phyloP scores from a whole-genome alignment of 140 eudicot species.

The Anethum foeniculum region DNA sequence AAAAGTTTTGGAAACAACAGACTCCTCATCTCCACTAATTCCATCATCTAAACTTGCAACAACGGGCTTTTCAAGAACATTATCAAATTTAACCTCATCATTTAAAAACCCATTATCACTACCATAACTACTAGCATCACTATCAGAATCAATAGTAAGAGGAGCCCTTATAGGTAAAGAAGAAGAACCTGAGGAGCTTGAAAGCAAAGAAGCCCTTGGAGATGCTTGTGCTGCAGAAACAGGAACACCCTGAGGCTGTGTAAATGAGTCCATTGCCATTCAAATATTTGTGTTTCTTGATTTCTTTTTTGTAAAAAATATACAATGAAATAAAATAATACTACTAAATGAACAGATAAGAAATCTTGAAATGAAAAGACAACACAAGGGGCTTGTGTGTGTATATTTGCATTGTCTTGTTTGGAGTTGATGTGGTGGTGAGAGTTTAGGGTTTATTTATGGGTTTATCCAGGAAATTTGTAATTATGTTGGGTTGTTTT shows the following conservation, averaged over 20 bases:
- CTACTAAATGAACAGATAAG: not conserved
- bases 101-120: conserved; percentile 33
- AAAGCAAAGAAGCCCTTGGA: conserved; percentile 13
- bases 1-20: not conserved
- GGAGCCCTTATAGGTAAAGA: conserved; percentile 78
- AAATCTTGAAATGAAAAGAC: not conserved
- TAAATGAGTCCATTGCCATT: conserved; percentile 40
- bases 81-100: conserved; percentile 40
- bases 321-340: not conserved
- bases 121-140: conserved; percentile 37
- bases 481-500: conserved; percentile 4
- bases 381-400: not conserved
- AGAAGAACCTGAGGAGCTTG: conserved; percentile 50
- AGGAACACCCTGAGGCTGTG: conserved; percentile 19
- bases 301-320: not conserved
- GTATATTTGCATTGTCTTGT: not conserved
- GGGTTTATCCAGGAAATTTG: conserved; percentile 23
- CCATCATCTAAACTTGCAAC: conserved; percentile 20
- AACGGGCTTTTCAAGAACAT: conserved; percentile 17
- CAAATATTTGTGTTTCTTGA: not conserved
- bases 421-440: not conserved
- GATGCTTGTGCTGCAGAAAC: conserved; percentile 15
- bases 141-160: conserved; percentile 62
- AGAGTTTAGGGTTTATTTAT: conserved; percentile 9
- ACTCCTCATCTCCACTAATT: conserved; percentile 18